Conservation (phyloP, 1,284 basidiomycete species). For the Earliella scabrosa region DNA sequence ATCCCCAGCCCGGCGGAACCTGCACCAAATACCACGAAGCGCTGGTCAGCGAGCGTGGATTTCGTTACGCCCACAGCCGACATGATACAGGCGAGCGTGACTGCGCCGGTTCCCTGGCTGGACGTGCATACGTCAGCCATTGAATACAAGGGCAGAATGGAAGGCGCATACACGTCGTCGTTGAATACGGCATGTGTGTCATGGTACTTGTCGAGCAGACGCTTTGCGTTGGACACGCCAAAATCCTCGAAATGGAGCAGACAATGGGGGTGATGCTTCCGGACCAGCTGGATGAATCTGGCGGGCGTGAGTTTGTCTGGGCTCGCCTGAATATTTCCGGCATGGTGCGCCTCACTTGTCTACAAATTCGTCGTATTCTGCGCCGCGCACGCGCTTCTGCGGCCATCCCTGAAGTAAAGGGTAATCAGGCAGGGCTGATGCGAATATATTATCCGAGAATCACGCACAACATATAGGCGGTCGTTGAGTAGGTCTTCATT, state of each 20-base stretch:
- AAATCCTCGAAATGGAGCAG: slow-evolving; percentile 83
- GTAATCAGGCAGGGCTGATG: slow-evolving; percentile 1
- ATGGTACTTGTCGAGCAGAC: slow-evolving; percentile 71
- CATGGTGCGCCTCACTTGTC: slow-evolving; percentile 73
- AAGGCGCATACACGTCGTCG: slow-evolving; percentile 66
- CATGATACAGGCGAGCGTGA: slow-evolving; percentile 80
- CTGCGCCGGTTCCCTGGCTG: slow-evolving; percentile 87
- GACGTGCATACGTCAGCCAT: neutral
- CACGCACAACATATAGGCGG: slow-evolving; percentile 63
- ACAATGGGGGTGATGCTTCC: slow-evolving; percentile 48
- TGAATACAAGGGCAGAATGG: slow-evolving; percentile 6
- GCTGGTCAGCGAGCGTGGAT: slow-evolving; percentile 70
- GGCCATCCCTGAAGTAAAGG: slow-evolving; percentile 59
- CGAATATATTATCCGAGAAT: neutral
- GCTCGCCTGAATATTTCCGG: too few species aligned
- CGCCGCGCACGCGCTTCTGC: slow-evolving; percentile 63
- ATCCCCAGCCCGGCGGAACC: slow-evolving; percentile 88
- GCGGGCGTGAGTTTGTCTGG: too few species aligned
- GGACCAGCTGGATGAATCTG: slow-evolving; percentile 49
- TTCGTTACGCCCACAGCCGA: slow-evolving; percentile 79
- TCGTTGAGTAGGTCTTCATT: slow-evolving; percentile 69
- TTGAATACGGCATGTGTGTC: slow-evolving; percentile 77
- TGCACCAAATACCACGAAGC: slow-evolving; percentile 80
- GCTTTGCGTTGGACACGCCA: slow-evolving; percentile 75
- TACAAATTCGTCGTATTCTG: slow-evolving; percentile 69